Evolutionary conservation across 2,329 filamentous ascomycete genomes (phyloP), one percentile per base, ranked within the genome.

Genomic region (Tolypocladium ophioglossoides): DNA sequence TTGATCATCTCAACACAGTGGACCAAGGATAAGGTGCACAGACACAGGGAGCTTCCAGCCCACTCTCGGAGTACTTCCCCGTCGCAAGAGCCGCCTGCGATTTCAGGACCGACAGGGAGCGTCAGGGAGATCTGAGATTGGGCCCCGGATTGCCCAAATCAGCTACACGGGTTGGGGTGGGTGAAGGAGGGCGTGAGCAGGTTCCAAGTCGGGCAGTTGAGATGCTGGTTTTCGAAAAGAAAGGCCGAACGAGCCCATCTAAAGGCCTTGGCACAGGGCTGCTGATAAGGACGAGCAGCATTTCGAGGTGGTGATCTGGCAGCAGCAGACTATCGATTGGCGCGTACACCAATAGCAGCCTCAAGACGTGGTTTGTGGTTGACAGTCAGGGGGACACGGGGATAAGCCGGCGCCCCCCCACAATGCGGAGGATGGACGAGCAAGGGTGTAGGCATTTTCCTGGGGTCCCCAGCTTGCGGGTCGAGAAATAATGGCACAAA

Each of bases 101-200:
- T 20, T 34, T 32, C 16, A 20, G 18, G 46, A 32, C 52, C 53
- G 63, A 56, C 65, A 66, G 62, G 65, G 62, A 62, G 55, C 40
- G 51, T 55, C 55, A 64, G 61, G 61, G 60, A 65, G 65, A 68
- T 68, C 65, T 68, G 55, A 67, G 65, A 68, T 68, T 62, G 62
- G 61, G 58, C 62, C 64, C 63, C 65, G 64, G 66, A 68, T 62
- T 63, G 55, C 66, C 61, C 34, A 52, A 66, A 57, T 18, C 51
- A 58, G 59, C 58, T 67, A 68, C 16, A 24, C 11, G 6, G 35
- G 6, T 14, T 20, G 44, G 27, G 18, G 27, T 18, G 7, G 18
- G 6, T 16, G 37, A n/a, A 16, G 10, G 6, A 22, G 16, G 14
- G 41, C 41, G 38, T 35, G 41, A 34, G 52, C 39, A 48, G 52